Evolutionary conservation across 2,329 filamentous ascomycete genomes (phyloP), one percentile per base, ranked within the genome.

Genomic region (Trichoderma endophyticum): DNA sequence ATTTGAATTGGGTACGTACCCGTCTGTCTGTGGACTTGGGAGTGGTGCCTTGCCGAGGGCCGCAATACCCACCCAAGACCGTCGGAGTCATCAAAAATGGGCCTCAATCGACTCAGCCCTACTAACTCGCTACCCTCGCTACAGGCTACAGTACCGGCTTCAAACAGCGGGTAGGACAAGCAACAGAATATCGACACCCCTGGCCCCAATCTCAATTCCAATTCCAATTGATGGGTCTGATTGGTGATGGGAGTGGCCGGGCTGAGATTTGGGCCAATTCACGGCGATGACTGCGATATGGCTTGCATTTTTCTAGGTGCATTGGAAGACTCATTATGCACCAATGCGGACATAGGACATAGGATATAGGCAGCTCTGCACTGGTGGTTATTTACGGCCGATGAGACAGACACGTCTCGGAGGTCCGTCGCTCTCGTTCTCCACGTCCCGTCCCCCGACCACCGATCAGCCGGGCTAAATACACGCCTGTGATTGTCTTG

Each of bases 81-180:
- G 39, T 21, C 21, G 14, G 39, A 70, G 66, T 70, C 66, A 62
- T 26, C 64, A 39, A 64, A 63, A 65, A n/a, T 28, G 43, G 43
- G 18, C 11, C 39, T 30, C 18, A 8, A 61, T 48, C 56, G 56
- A 67, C 66, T 70, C 66, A 70, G 66, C 66, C 66, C 66, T 70
- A 70, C 57, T 70, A 28, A n/a, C 32, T 66, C 30, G 63, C 51
- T 56, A 56, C 30, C 18, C 12, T 54, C 63, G n/a, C 28, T 28
- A 24, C 56, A n/a, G 57, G 15, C 28, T 11, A 28, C 11, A 43
- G 36, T 48, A 48, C 61, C 26, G 24, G 39, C 61, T 9, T 43
- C 61, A 48, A 51, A 43, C 39, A 43, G 39, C 39, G 43, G 9
- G 43, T 21, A 54, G 48, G 48, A 54, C n/a, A 24, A 24, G 6